Evolutionary conservation across 2,329 filamentous ascomycete species (phyloP).

Genomic region (Alternaria sp.): DNA sequence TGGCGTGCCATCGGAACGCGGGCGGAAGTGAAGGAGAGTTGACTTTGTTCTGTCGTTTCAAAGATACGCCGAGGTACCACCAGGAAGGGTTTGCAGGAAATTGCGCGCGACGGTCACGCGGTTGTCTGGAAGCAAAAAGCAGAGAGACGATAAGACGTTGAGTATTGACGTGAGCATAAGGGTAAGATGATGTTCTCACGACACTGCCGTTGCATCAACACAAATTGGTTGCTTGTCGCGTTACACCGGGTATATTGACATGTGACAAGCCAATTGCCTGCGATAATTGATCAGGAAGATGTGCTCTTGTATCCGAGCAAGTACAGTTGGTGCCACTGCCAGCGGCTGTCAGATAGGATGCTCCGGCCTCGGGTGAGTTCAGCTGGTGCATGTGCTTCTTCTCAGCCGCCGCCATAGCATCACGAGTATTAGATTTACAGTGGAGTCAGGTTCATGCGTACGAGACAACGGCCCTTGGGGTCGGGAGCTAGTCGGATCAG

Average conservation of each 20-base stretch:
- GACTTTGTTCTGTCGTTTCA: background rate
- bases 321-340: background rate
- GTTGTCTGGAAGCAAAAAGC: conserved; percentile 1
- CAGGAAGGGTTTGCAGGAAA: conserved; percentile 6
- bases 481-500: conserved; percentile 17
- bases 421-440: conserved; percentile 7
- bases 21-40: background rate
- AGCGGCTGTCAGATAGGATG: background rate
- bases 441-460: conserved; percentile 15
- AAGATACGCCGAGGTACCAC: background rate
- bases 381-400: conserved; percentile 2
- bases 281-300: background rate
- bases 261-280: background rate
- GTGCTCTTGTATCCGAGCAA: background rate
- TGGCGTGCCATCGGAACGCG: background rate
- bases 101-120: background rate
- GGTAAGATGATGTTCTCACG: background rate
- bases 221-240: background rate
- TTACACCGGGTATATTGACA: background rate
- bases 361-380: background rate
- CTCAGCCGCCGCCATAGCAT: background rate
- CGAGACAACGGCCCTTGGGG: conserved; percentile 12
- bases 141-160: background rate
- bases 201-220: background rate
- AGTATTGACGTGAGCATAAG: background rate